Evolutionary conservation across 2,329 filamentous ascomycete species (phyloP).

Genomic region (Cladosporium sp.): DNA sequence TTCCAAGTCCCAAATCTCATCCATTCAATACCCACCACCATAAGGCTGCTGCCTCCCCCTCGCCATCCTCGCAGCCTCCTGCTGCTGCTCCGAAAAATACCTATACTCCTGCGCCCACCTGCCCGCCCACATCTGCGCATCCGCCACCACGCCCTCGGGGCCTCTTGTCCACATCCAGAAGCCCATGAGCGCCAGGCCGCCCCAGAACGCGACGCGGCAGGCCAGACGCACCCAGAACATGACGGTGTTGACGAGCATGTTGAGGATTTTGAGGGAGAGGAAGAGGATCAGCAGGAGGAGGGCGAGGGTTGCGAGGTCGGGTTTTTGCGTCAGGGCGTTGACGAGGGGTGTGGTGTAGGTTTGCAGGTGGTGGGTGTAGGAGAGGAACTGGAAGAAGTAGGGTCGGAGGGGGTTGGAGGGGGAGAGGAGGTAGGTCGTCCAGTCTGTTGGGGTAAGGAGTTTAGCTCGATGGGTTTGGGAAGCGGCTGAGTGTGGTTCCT

Average conservation of each 20-base stretch:
- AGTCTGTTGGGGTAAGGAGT: conserved; percentile 26
- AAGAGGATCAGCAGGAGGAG: conserved; percentile 59
- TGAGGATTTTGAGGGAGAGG: conserved; percentile 59
- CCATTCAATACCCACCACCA: not conserved
- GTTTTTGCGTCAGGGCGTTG: conserved; percentile 30
- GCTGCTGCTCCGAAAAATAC: not conserved
- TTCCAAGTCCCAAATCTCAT: not conserved
- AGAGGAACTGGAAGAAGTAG: conserved; percentile 19
- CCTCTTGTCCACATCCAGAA: conserved; percentile 60
- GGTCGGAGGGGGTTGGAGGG: conserved; percentile 15
- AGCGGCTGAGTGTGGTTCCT: conserved; percentile 1
- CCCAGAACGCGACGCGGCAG: conserved; percentile 62
- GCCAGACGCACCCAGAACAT: conserved; percentile 72
- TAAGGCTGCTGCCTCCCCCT: conserved; percentile 17
- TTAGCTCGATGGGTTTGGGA: too few relatives aligned
- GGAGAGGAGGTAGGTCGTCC: conserved; percentile 28
- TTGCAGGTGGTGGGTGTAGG: conserved; percentile 17
- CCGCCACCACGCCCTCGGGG: conserved; percentile 58
- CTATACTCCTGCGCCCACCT: conserved; percentile 7
- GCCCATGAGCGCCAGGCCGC: conserved; percentile 49
- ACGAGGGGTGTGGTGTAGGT: conserved; percentile 28
- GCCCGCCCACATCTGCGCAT: conserved; percentile 38
- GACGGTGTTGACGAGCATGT: conserved; percentile 67
- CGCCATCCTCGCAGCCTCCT: conserved; percentile 20
- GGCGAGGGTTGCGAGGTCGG: conserved; percentile 49